Evolutionary conservation across 78 protist species (phyloP).

Genomic region (Bodo saltans): DNA sequence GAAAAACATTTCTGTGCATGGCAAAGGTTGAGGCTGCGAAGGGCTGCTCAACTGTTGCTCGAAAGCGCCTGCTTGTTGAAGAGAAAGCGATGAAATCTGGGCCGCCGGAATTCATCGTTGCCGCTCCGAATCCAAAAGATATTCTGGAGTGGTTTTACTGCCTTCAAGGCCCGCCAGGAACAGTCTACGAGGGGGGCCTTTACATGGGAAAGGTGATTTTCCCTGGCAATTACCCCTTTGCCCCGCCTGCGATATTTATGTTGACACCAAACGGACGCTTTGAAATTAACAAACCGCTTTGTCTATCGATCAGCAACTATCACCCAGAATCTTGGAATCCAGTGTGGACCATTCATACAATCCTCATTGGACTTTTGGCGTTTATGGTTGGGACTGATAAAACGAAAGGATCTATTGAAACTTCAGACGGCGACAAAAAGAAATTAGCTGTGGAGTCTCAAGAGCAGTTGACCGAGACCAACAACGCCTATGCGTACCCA

Average conservation of each 20-base stretch:
- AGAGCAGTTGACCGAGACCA: too few relatives aligned
- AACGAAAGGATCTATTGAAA: too few relatives aligned
- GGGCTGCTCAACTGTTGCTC: too few relatives aligned
- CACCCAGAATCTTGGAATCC: slow-evolving; percentile 79
- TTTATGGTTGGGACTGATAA: too few relatives aligned
- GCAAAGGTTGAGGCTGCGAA: too few relatives aligned
- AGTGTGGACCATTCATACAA: slow-evolving; percentile 45
- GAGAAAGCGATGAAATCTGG: background rate
- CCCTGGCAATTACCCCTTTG: slow-evolving; percentile 40
- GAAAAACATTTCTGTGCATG: background rate
- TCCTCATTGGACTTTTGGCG: slow-evolving; percentile 60
- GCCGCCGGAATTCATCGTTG: background rate
- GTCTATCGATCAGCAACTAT: slow-evolving; percentile 58
- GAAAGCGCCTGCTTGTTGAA: background rate
- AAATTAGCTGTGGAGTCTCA: too few relatives aligned
- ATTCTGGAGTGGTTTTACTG: slow-evolving; percentile 56
- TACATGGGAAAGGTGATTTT: slow-evolving; percentile 41
- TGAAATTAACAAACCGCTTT: slow-evolving; percentile 33
- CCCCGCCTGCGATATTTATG: slow-evolving; percentile 63
- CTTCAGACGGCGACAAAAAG: too few relatives aligned
- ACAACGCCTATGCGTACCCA: too few relatives aligned
- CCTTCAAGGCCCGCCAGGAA: slow-evolving; percentile 35
- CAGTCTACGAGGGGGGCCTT: slow-evolving; percentile 38
- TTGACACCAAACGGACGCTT: slow-evolving; percentile 68
- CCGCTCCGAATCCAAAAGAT: slow-evolving; percentile 25